These are phyloP conservation scores for Exophiala sp. DNA, from an alignment of 2,329 filamentous ascomycete species.

Conservation along the genomic window DNA sequence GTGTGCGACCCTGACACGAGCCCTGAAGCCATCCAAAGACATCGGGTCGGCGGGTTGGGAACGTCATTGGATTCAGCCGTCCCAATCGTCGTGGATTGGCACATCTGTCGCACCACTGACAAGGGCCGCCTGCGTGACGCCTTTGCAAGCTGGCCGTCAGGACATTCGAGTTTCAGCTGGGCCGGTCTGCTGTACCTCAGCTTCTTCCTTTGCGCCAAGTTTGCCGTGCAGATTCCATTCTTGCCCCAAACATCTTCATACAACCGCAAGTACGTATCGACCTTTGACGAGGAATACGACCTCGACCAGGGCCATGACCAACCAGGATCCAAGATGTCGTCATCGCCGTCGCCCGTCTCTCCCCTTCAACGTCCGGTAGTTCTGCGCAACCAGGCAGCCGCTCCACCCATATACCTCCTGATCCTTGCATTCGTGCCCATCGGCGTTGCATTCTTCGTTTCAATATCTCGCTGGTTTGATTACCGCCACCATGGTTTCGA, in stretches of 20 bases:
- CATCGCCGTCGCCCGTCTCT: not conserved
- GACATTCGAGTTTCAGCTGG: slow-evolving; percentile 68
- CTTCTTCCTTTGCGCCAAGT: slow-evolving; percentile 68
- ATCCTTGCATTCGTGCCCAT: slow-evolving; percentile 62
- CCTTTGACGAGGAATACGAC: slow-evolving; percentile 18
- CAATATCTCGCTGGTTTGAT: slow-evolving; percentile 79
- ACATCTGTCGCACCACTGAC: slow-evolving; percentile 67
- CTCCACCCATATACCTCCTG: slow-evolving; percentile 75
- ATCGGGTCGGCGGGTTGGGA: slow-evolving; percentile 57
- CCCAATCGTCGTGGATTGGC: slow-evolving; percentile 65
- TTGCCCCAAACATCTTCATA: slow-evolving; percentile 30
- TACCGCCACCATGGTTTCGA: slow-evolving; percentile 91
- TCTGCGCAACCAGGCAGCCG: slow-evolving; percentile 66
- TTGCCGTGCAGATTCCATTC: slow-evolving; percentile 44
- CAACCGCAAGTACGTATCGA: slow-evolving; percentile 11
- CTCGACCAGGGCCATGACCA: not conserved
- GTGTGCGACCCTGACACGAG: slow-evolving; percentile 70
- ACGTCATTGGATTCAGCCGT: slow-evolving; percentile 44
- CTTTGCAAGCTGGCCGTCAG: slow-evolving; percentile 77
- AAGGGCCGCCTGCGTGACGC: slow-evolving; percentile 62
- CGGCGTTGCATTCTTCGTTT: slow-evolving; percentile 70
- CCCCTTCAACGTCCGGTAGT: slow-evolving; percentile 32
- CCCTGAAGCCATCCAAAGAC: slow-evolving; percentile 47
- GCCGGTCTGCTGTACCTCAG: slow-evolving; percentile 78
- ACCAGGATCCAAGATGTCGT: not conserved